Evolutionary conservation across 306 rosid species (phyloP).

Genomic region (Prinsepia uniflora): DNA sequence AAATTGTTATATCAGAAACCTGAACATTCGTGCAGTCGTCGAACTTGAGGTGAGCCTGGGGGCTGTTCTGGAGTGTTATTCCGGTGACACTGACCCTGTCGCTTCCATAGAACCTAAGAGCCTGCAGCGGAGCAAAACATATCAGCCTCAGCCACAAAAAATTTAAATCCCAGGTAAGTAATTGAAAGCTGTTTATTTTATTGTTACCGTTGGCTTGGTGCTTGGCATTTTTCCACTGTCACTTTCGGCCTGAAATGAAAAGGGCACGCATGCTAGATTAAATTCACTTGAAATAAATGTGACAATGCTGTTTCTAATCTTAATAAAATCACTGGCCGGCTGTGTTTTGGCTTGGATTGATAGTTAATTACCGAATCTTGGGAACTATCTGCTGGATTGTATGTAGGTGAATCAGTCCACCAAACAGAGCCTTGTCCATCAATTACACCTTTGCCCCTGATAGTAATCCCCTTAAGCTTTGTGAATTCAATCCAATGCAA

Average conservation of each 20-base stretch:
- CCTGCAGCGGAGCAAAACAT: constrained; percentile 32
- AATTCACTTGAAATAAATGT: background rate
- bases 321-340: constrained; percentile 14
- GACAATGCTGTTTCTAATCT: background rate
- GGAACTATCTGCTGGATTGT: constrained; percentile 25
- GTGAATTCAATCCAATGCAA: constrained; percentile 69
- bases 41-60: constrained; percentile 62
- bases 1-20: constrained; percentile 38
- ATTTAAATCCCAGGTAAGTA: background rate
- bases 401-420: constrained; percentile 52
- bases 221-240: constrained; percentile 32
- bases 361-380: constrained; percentile 5
- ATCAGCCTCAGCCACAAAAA: background rate
- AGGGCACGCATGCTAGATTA: background rate
- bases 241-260: constrained; percentile 11
- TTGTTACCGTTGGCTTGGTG: constrained; percentile 61
- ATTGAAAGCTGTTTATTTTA: background rate
- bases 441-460: constrained; percentile 65
- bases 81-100: constrained; percentile 51
- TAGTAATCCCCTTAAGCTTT: constrained; percentile 43
- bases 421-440: constrained; percentile 83
- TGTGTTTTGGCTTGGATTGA: background rate
- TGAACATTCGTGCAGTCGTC: constrained; percentile 55
- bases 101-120: constrained; percentile 71
- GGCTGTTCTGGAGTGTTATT: constrained; percentile 71